Evolutionary conservation across 1,284 basidiomycete species (phyloP).

Genomic region (Ustilago cynodontis): DNA sequence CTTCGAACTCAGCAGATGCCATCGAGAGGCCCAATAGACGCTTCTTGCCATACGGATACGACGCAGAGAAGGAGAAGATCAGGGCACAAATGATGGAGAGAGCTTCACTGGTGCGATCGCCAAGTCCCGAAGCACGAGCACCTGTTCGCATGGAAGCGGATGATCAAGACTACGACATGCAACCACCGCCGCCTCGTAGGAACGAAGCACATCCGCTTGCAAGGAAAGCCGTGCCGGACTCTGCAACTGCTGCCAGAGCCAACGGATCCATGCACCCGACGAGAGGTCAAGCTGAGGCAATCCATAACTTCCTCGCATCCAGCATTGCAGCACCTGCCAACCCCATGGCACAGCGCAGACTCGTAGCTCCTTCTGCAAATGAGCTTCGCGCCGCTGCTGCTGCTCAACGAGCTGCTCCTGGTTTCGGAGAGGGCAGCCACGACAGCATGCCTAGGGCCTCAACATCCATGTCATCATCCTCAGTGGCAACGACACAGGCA

Average conservation of each 20-base stretch:
- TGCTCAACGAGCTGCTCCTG: constrained; percentile 17
- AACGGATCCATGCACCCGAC: constrained; percentile 38
- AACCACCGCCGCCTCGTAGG: constrained; percentile 40
- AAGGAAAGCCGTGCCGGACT: constrained; percentile 15
- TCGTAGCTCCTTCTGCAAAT: constrained; percentile 28
- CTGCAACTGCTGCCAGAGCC: constrained; percentile 8
- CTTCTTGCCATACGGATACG: constrained; percentile 47
- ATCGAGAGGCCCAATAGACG: constrained; percentile 26
- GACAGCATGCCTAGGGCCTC: constrained; percentile 12
- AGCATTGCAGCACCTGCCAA: constrained; percentile 36
- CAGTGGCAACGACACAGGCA: constrained; percentile 12
- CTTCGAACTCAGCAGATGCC: constrained; percentile 21
- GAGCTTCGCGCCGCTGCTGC: constrained; percentile 28
- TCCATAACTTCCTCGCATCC: constrained; percentile 49
- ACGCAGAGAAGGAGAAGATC: constrained; percentile 41
- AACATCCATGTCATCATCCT: constrained; percentile 7
- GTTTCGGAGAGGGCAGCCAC: neutral
- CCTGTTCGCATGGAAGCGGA: neutral
- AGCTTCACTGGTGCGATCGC: constrained; percentile 47
- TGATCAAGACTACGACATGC: constrained; percentile 36
- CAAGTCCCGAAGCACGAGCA: constrained; percentile 24
- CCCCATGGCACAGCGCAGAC: constrained; percentile 36
- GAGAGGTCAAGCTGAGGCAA: constrained; percentile 37
- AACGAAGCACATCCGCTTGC: constrained; percentile 49
- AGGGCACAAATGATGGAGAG: constrained; percentile 50